phyloP scores from a whole-genome alignment of 208 protist species.

The Trichomonas tenax region DNA sequence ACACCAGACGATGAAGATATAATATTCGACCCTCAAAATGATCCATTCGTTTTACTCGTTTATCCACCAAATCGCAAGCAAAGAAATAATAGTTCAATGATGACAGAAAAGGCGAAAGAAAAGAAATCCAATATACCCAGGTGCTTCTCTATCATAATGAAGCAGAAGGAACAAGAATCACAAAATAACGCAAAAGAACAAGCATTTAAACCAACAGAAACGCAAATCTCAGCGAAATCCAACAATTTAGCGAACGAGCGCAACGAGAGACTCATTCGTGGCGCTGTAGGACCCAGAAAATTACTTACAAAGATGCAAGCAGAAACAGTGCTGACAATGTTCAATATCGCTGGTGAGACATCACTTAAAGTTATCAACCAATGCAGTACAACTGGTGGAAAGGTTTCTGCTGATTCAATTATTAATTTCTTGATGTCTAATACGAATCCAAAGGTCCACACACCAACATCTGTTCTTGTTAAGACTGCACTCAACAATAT shows the following conservation, averaged over 20 bases:
- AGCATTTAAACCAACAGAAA: background rate
- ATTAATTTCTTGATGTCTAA: background rate
- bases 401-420: background rate
- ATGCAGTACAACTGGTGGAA: background rate
- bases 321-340: background rate
- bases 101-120: background rate
- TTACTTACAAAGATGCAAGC: background rate
- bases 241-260: background rate
- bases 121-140: background rate
- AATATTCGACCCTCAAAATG: background rate
- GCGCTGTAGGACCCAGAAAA: background rate
- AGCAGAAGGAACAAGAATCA: background rate
- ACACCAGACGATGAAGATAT: background rate
- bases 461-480: background rate
- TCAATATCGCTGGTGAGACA: background rate
- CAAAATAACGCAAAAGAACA: background rate
- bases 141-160: background rate
- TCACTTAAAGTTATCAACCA: background rate
- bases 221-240: background rate
- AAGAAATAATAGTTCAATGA: background rate
- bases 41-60: background rate
- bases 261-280: background rate
- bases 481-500: background rate
- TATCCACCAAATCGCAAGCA: background rate
- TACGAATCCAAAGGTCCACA: background rate